Base-by-base conservation (phyloP, 78 protist species). In the Bigelowiella natans region DNA sequence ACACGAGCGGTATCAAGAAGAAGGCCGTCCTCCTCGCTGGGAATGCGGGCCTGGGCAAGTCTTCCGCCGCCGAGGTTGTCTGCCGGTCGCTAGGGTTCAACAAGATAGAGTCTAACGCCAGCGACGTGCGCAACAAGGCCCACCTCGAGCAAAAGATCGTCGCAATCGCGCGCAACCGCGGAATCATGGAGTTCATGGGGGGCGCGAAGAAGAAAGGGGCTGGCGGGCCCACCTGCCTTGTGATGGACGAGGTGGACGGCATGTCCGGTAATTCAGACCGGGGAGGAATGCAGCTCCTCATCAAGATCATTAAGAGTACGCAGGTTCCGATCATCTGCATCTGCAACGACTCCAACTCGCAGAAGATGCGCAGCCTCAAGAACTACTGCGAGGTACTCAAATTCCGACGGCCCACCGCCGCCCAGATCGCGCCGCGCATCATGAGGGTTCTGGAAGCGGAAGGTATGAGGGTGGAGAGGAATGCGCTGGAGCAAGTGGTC, bases 191-290 rank as follows among this genome's bases (percentile, higher is more conserved):
- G 30, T 91, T 89, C 38, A 88, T 89, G 7, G 86, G 86, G 3
- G 86, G 86, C 3, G 11, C 28, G 11, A 28, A 83, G 29, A 51
- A 51, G 82, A 18, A 11, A 51, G 38, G 82, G 31, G 11, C 2
- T 37, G 30, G 85, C 82, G 92, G 36, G 2, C 7, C 31, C 38
- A 91, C 34, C 0, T 11, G 11, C 28, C 28, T 93, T 1, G 36
- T 93, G 29, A 90, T 93, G 93, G 94, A 93, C 83, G 94, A 93
- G 90, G 91, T 93, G 39, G 94, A 93, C 85, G 94, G 94, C 39
- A 93, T 93, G 94, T 83, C 90, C 3, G 86, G 86, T 29, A 90
- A 38, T 2, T 93, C 91, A 1, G 94, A 93, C 90, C 7, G 94
- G 1, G 94, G 94, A 3, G 94, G 94, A 31, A n/a, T 93, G 36